Base-by-base conservation (phyloP, 2,329 filamentous ascomycete genomes). In the Ophiostoma perfectum region DNA sequence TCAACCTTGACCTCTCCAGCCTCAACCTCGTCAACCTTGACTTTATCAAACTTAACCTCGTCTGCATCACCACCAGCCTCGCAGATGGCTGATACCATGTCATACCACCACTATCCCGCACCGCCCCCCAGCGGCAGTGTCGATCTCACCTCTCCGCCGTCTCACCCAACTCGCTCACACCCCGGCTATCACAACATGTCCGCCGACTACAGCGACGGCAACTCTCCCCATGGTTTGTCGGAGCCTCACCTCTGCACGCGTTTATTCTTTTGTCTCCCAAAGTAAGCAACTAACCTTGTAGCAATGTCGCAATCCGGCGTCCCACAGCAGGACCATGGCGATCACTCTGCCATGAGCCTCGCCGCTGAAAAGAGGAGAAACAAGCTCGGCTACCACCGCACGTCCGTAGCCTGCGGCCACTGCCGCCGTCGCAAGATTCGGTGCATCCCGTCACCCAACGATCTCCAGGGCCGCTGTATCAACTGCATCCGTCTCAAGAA, bases 401-500 rank as follows among this genome's bases (percentile, higher is more conserved):
- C 93, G 47, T 96, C 93, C 62, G 92, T 97, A 74, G 95, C 94
- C 73, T 98, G 94, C 81, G 90, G 90, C 68, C 92, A 97, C 77
- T 98, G 94, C 77, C 91, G 94, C 75, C 86, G 91, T 76, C 89
- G 94, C 73, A 98, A 98, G 80, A 98, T 98, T 71, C 86, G 94
- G 79, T 98, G 94, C 78, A 87, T 97, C 66, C 84, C 92, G 60
- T 87, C 91, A 8, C 83, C 86, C 65, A 87, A 88, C 72, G 92
- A 96, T 73, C 77, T 83, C 9, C 86, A 91, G 75, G 88, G 88
- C 63, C 88, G 93, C 72, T 98, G 94, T 79, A 87, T 90, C 72
- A 97, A 96, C 80, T 98, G 94, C 79, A 96, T 97, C 74, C 88
- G 93, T 64, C 81, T 98, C 75, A 96, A 96, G 78, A 97, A 96